Evolutionary conservation across 768 basidiomycete genomes (phyloP).

Genomic region (Trametes cubensis): DNA sequence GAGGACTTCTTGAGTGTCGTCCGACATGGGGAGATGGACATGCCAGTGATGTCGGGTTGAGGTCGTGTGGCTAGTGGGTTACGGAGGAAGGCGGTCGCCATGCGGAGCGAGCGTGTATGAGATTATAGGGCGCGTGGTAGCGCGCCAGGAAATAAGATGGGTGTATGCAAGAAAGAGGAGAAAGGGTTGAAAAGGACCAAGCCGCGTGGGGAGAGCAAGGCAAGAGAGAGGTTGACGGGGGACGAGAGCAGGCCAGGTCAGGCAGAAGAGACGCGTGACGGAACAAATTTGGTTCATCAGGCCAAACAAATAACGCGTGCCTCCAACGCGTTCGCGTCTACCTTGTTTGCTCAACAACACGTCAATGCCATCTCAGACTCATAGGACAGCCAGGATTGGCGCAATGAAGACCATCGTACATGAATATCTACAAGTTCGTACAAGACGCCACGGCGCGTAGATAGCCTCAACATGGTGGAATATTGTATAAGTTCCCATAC

Average conservation of each 20-base stretch:
- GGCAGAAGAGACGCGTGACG: slow-evolving; percentile 24
- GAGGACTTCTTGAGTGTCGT: slow-evolving; percentile 31
- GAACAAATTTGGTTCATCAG: slow-evolving; percentile 23
- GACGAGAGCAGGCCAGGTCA: neutral
- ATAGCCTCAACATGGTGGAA: no score
- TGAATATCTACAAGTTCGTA: no score
- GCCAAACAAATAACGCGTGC: slow-evolving; percentile 27
- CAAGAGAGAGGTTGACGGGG: slow-evolving; percentile 1
- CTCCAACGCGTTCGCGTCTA: slow-evolving; percentile 9
- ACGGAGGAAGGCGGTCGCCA: slow-evolving; percentile 41
- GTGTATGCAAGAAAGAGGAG: slow-evolving; percentile 27
- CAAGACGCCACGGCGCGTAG: no score
- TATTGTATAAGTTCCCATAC: no score
- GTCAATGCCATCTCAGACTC: neutral
- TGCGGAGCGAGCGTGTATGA: slow-evolving; percentile 10
- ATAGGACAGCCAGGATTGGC: neutral
- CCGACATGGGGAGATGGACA: slow-evolving; percentile 38
- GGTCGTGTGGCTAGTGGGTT: slow-evolving; percentile 50
- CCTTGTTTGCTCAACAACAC: neutral
- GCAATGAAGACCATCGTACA: neutral
- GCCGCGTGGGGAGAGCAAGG: neutral
- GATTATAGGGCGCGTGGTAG: slow-evolving; percentile 13
- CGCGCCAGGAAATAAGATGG: slow-evolving; percentile 5
- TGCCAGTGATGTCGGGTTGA: slow-evolving; percentile 38
- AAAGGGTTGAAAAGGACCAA: slow-evolving; percentile 11